Base-by-base conservation (phyloP, 2,329 filamentous ascomycete genomes). In the Didymella sp. region DNA sequence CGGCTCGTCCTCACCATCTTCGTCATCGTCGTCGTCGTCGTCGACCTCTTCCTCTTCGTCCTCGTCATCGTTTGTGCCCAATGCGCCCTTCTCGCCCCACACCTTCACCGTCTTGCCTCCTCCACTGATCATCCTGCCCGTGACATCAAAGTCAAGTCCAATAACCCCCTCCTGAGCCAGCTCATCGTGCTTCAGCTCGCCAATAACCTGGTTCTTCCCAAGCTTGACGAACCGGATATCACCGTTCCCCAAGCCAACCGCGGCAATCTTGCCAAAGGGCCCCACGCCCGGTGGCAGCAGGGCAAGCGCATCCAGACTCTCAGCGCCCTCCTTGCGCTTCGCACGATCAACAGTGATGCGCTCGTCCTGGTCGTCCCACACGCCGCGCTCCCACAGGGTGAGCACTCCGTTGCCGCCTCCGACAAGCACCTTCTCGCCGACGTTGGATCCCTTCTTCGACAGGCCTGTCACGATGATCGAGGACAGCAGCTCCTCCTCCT, bases 281-380 rank as follows among this genome's bases (percentile, higher is more conserved):
- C 87, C 87, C 37, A 93, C 80, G 17, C 85, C 85, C 30, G 89
- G 85, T 0, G 92, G 92, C 17, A 95, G 80, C 49, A 89, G 77
- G 1, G 86, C 82, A 58, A 97, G 80, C n/a, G 87, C 84, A 70
- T 98, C 94, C 38, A 97, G 79, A 58, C 90, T 91, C 74, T 96
- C 92, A 41, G 86, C 91, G 8, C 86, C 89, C 17, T 82, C 84
- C 8, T 81, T 78, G 19, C 82, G 84, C 9, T 81, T 78, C 21
- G 78, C 79, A 25, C 79, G 76, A 63, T 92, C 88, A 8, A 97
- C 86, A 45, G 90, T 86, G 68, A 97, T 90, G 49, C 92, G 85
- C 77, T 96, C 92, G 66, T 96, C 91, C 74, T 96, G 92, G 74
- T 98, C 94, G 70, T 96, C 93, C 94, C 95, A 98, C 0, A 90